A percentile compares a stretch with the other conserved stretches of the same genome.
Conservation (phyloP, 2,329 filamentous ascomycete species). For the Fonsecaea multimorphosa region DNA sequence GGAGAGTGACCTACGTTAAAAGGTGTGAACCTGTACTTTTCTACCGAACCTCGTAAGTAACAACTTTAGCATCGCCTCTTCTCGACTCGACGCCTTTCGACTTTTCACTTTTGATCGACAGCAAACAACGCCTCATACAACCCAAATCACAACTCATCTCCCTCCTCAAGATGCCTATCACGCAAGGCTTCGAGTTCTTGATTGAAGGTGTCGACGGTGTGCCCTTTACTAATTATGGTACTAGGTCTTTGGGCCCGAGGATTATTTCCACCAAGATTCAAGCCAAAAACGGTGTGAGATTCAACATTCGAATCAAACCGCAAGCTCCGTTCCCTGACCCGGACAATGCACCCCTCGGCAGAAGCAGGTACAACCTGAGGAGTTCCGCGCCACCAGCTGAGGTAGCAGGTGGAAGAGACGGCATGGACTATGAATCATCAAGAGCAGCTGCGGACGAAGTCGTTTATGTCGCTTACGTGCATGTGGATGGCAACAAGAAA, state of each 20-base stretch:
- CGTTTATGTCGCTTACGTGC: constrained; percentile 21
- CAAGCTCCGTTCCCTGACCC: constrained; percentile 15
- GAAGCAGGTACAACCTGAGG: constrained; percentile 14
- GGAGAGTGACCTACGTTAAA: not conserved
- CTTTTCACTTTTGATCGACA: not conserved
- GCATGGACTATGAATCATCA: not conserved
- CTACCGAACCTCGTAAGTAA: not conserved
- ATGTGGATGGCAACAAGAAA: constrained; percentile 27
- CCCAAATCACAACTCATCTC: not conserved
- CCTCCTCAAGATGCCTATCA: constrained; percentile 6
- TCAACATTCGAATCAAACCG: constrained; percentile 24
- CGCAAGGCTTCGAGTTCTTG: constrained; percentile 25
- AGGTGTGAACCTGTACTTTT: not conserved
- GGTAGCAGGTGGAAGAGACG: not conserved
- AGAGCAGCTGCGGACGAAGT: not conserved
- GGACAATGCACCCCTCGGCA: not conserved
- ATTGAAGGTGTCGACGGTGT: constrained; percentile 15
- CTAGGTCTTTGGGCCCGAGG: not conserved
- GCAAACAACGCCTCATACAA: not conserved
- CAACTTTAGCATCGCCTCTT: not conserved
- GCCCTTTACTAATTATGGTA: constrained; percentile 29
- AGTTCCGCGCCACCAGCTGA: not conserved
- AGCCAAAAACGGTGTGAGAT: constrained; percentile 22
- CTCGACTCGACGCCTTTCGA: not conserved
- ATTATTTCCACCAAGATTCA: constrained; percentile 10